Base-by-base conservation (phyloP, 805 yeast species). In the Metschnikowia continentalis region DNA sequence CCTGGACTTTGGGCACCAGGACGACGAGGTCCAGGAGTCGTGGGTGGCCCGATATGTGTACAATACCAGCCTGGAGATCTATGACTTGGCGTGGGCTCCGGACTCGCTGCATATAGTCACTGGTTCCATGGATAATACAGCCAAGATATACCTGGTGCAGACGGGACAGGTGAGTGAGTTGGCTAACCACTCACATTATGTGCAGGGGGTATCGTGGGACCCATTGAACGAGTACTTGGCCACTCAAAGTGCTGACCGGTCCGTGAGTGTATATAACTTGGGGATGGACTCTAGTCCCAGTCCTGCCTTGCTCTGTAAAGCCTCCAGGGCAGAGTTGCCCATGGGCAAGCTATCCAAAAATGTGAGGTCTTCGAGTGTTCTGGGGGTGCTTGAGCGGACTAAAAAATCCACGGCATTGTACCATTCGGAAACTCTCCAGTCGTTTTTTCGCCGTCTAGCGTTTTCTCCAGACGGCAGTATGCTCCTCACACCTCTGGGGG, bases 151-250 rank as follows among this genome's bases (percentile, higher is more conserved):
- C 60, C 77, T 78, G 54, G 80, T 79, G 4, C 61, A 65, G 1
- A 76, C 76, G 2, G 94, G 92, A 0, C 70, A 72, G 32, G 71
- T 86, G 0, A 66, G 74, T 26, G 85, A 82, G 57, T 73, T 84
- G 53, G 80, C 81, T 5, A 89, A 87, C 51, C 98, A 94, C 67
- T 73, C 74, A 43, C 96, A 91, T 66, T 92, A 89, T 60, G 95
- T 94, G 2, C 99, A 94, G 68, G 99, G 99, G 2, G 92, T 94
- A 5, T 76, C 86, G 0, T 94, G 98, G 98, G 99, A 94, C 65
- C 99, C 99, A 6, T 64, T 73, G 48, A 83, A 86, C 55, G 81
- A 86, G 64, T 89, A 68, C 57, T 67, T 94, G 5, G 89, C 91
- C 0, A 86, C 96, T 6, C 97, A 91, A 65, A 83, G 94, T 23